These are phyloP conservation scores for Sphagnum tenellum DNA, from an alignment of 225 moss, liverwort and hornwort genomes.

Conservation along the genomic window DNA sequence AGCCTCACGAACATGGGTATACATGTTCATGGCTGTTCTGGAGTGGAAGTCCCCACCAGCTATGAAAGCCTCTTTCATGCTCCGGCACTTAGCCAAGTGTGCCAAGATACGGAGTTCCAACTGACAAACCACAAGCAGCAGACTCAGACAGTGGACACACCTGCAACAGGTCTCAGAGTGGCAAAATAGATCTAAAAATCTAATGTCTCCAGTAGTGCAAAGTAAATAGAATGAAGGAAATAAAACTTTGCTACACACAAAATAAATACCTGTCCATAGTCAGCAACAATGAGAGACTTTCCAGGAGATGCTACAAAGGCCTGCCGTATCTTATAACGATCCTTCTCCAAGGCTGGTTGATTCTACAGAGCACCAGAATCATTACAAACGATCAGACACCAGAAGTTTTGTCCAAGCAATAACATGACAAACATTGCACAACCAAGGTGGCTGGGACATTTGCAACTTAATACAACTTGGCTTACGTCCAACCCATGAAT, in stretches of 20 bases:
- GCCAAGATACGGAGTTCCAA: slow-evolving; percentile 92
- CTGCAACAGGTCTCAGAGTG: too few relatives aligned
- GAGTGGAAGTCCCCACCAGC: slow-evolving; percentile 99
- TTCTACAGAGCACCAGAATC: slow-evolving; percentile 36
- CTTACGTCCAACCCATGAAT: too few relatives aligned
- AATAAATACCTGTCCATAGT: slow-evolving; percentile 80
- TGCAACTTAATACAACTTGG: too few relatives aligned
- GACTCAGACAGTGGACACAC: too few relatives aligned
- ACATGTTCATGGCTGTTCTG: slow-evolving; percentile 98
- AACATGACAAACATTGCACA: too few relatives aligned
- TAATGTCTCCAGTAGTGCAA: too few relatives aligned
- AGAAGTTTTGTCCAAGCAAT: too few relatives aligned
- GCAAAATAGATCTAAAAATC: too few relatives aligned
- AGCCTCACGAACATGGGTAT: slow-evolving; percentile 79
- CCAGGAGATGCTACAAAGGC: slow-evolving; percentile 89
- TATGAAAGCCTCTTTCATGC: slow-evolving; percentile 86
- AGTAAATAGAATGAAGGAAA: too few relatives aligned
- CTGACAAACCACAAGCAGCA: slow-evolving; percentile 24
- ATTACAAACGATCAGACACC: too few relatives aligned
- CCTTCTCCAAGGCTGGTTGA: slow-evolving; percentile 99
- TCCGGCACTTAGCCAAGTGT: slow-evolving; percentile 84
- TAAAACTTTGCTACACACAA: too few relatives aligned
- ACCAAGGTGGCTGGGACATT: too few relatives aligned
- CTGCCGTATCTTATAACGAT: slow-evolving; percentile 92
- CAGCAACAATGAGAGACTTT: slow-evolving; percentile 83